Base-by-base conservation (phyloP, 228 moss, liverwort and hornwort genomes). In the Sphagnum fallax region DNA sequence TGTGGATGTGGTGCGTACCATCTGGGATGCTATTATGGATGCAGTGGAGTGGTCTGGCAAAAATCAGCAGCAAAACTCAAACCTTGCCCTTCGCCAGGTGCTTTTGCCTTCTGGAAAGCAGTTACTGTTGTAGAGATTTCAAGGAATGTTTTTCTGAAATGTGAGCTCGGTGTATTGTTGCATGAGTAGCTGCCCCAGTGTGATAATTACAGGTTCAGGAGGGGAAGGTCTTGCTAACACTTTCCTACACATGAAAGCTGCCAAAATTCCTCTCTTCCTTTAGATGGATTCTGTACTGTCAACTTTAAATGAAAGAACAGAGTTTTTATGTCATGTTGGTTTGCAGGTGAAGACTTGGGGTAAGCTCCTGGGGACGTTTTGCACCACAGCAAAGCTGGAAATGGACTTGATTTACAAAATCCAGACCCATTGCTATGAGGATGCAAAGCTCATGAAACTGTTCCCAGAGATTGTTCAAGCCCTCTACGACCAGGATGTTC, bases 11-110 rank as follows among this genome's bases (percentile, higher is more conserved):
- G 83, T 97, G 12, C 91, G 93, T 49, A 93, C 97, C 5, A 91
- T 97, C 58, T 97, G 97, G 97, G 97, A 97, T 68, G 82, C 97
- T 16, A 91, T 97, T 32, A 97, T 97, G 97, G 97, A 93, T 59
- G 97, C 93, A 16, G 97, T 97, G 18, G 91, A 93, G 81, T 97
- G 93, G 97, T 90, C 90, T 13, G 97, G 97, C 65, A 97, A 97
- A 75, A 97, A 97, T 52, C 93, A 97, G 82, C 97, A 93, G 82
- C 97, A 97, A 52, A 97, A 97, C 55, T 93, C 93, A 0, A 97
- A 97, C 47, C 79, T 91, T 62, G 97, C 97, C 5, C 85, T 97
- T 67, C 89, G 92, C 47, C 92, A 92, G 92, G 92, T 92, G 60
- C 32, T 32, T 9, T 51, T 52, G 13, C 47, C 0, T 55, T 64